phyloP scores from a whole-genome alignment of 23 red algal genomes.

The Chondrus crispus region DNA sequence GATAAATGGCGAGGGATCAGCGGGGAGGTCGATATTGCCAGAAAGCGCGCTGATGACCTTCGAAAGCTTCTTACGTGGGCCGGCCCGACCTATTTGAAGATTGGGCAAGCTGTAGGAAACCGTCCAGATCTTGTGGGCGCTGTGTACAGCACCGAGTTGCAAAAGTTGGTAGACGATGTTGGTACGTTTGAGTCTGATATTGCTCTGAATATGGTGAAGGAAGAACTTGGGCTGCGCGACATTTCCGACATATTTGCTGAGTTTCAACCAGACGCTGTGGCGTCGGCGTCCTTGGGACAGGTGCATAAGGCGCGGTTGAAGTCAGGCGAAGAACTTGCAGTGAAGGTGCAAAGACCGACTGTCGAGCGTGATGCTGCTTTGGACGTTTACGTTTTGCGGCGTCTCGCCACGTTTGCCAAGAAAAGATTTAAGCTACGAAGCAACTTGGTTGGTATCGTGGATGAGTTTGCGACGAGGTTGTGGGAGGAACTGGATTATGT shows the following conservation, averaged over 20 bases:
- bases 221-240: constrained; percentile 45
- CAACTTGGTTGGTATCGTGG: constrained; percentile 87
- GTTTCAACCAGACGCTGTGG: constrained; percentile 57
- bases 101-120: constrained; percentile 82
- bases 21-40: not conserved
- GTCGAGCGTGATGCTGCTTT: constrained; percentile 71
- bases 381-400: constrained; percentile 82
- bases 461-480: constrained; percentile 90
- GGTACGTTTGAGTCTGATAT: constrained; percentile 64
- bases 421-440: constrained; percentile 75
- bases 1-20: constrained; percentile 19
- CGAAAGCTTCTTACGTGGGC: constrained; percentile 45
- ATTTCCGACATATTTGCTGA: constrained; percentile 38
- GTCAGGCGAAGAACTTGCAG: constrained; percentile 73
- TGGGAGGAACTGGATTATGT: constrained; percentile 97
- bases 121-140: constrained; percentile 85
- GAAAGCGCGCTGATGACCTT: constrained; percentile 59
- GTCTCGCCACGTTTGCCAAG: constrained; percentile 40
- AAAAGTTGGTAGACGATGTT: constrained; percentile 85
- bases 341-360: constrained; percentile 92
- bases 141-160: constrained; percentile 68
- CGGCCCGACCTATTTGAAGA: constrained; percentile 77
- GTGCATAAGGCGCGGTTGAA: constrained; percentile 65
- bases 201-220: constrained; percentile 57
- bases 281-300: constrained; percentile 86